phyloP scores from a whole-genome alignment of 2,329 filamentous ascomycete genomes.

The Xylaria sp. region DNA sequence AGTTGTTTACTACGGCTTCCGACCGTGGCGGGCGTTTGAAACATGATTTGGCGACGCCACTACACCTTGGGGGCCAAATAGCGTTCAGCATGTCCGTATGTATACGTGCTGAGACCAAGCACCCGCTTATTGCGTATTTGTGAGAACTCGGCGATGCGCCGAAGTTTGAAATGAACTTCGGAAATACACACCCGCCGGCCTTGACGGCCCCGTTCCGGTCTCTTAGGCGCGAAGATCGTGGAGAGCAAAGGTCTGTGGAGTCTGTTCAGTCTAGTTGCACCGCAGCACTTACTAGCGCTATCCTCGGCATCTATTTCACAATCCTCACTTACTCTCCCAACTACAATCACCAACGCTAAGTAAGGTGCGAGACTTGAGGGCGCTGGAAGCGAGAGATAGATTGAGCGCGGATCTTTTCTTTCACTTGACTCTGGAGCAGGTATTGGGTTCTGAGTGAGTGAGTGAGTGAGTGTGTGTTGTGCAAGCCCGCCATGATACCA shows the following conservation, averaged over 20 bases:
- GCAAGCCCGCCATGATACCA: conserved; percentile 29
- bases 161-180: neutral
- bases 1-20: too few relatives aligned
- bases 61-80: neutral
- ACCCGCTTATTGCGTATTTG: neutral
- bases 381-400: too few relatives aligned
- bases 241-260: neutral
- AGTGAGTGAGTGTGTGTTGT: neutral
- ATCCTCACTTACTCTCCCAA: neutral
- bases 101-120: too few relatives aligned
- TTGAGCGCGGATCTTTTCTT: neutral
- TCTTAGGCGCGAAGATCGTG: too few relatives aligned
- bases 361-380: neutral
- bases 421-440: too few relatives aligned
- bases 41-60: neutral
- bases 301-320: neutral
- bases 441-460: too few relatives aligned
- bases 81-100: too few relatives aligned
- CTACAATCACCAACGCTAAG: neutral
- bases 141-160: neutral
- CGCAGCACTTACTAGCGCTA: neutral
- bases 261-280: neutral
- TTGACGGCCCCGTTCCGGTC: conserved; percentile 6
- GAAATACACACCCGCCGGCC: conserved; percentile 6
- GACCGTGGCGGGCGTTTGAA: too few relatives aligned